Percentiles rank a stretch among this genome's conserved stretches.
These are phyloP conservation scores for Juncus inflexus DNA, from an alignment of 176 grass and related monocot genomes.

Conservation along the genomic window DNA sequence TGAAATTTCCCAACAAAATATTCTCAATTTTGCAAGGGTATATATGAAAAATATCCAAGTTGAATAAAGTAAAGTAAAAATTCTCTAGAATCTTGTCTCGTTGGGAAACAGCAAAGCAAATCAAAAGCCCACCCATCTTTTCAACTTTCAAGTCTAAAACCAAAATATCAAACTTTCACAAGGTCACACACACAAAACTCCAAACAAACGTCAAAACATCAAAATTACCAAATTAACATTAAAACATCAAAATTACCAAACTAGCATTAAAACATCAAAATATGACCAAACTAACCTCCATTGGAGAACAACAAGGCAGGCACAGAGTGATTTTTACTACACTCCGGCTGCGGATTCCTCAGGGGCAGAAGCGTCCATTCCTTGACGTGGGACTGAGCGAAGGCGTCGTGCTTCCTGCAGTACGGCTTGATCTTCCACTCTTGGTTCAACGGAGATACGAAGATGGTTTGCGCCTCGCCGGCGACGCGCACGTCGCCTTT, in stretches of 20 bases:
- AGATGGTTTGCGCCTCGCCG: slow-evolving; percentile 54
- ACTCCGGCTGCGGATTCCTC: slow-evolving; percentile 39
- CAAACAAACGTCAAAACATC: background rate
- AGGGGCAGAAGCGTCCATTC: slow-evolving; percentile 65
- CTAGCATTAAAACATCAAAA: no score
- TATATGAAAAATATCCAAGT: background rate
- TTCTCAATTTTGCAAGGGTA: background rate
- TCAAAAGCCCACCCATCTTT: background rate
- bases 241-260: no score
- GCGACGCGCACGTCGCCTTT: slow-evolving; percentile 56
- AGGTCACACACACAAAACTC: slow-evolving; percentile 7
- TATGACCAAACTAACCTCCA: slow-evolving; percentile 31
- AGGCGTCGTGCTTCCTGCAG: slow-evolving; percentile 56
- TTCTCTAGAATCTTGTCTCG: background rate
- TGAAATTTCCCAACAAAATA: slow-evolving; percentile 2
- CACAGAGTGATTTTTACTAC: slow-evolving; percentile 57
- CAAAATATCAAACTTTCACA: background rate
- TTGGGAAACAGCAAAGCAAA: background rate
- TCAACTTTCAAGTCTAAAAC: background rate
- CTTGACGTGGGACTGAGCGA: slow-evolving; percentile 58
- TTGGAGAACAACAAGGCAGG: slow-evolving; percentile 78
- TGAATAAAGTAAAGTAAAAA: background rate
- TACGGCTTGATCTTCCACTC: slow-evolving; percentile 75
- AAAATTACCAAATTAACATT: no score
- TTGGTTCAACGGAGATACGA: slow-evolving; percentile 40